phyloP scores from a whole-genome alignment of 202 grass and related monocot species.

The Musa balbisiana region DNA sequence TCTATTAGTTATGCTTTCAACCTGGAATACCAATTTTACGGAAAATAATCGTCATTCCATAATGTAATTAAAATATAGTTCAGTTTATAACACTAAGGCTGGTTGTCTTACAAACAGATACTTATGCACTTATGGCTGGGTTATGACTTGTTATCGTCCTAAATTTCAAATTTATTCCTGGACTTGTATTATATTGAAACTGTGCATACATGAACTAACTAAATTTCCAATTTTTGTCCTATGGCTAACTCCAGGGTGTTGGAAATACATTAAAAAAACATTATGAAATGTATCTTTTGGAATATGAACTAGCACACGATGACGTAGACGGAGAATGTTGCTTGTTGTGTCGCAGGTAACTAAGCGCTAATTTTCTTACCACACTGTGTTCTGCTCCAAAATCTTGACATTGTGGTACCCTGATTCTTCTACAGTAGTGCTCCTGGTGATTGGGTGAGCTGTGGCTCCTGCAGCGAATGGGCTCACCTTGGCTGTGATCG shows the following conservation, averaged over 20 bases:
- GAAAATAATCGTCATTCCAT: too few relatives aligned
- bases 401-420: neutral
- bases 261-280: constrained; percentile 72
- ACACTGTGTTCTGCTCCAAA: neutral
- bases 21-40: too few relatives aligned
- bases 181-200: neutral
- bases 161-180: too few relatives aligned
- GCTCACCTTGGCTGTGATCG: constrained; percentile 69
- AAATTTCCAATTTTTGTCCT: neutral
- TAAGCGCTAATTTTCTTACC: neutral
- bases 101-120: too few relatives aligned
- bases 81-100: too few relatives aligned
- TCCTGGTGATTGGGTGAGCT: constrained; percentile 68
- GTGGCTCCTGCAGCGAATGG: constrained; percentile 67
- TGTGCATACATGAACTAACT: too few relatives aligned
- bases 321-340: constrained; percentile 66
- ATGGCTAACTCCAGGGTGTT: constrained; percentile 33
- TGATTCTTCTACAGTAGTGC: constrained; percentile 44
- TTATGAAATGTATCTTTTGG: constrained; percentile 70
- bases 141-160: too few relatives aligned
- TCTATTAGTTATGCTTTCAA: too few relatives aligned
- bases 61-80: too few relatives aligned
- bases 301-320: constrained; percentile 65
- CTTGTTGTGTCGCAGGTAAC: constrained; percentile 60
- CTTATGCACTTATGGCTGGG: too few relatives aligned